These are phyloP conservation scores for Lupinus albus DNA, from an alignment of 306 rosid genomes.

Conservation along the genomic window DNA sequence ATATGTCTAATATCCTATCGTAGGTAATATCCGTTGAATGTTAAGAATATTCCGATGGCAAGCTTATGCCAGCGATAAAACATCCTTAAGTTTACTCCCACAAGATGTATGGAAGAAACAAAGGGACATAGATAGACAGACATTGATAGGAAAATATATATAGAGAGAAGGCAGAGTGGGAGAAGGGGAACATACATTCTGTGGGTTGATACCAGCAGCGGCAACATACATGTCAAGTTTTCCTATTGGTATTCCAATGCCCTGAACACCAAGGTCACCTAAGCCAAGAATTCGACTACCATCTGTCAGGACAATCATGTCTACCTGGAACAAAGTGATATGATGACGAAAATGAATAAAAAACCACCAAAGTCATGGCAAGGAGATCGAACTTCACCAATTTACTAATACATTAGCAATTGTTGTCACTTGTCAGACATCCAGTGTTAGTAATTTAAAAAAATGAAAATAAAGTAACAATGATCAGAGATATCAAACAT, in stretches of 20 bases:
- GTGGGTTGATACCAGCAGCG: constrained; percentile 91
- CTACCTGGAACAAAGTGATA: constrained; percentile 83
- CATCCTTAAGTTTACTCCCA: constrained; percentile 16
- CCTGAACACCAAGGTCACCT: constrained; percentile 96
- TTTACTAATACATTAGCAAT: neutral
- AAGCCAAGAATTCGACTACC: constrained; percentile 96
- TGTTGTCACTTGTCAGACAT: neutral
- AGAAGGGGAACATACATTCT: constrained; percentile 56
- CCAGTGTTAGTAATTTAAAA: neutral
- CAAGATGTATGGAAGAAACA: constrained; percentile 26
- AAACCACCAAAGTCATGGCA: constrained; percentile 2
- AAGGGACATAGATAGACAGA: constrained; percentile 13
- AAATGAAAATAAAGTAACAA: neutral
- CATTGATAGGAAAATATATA: constrained; percentile 9
- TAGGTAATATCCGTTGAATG: constrained; percentile 25
- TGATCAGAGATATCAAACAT: neutral
- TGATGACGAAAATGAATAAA: too few species aligned
- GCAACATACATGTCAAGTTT: constrained; percentile 94
- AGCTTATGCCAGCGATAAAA: constrained; percentile 8
- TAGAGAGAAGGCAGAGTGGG: constrained; percentile 3
- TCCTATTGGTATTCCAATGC: constrained; percentile 90
- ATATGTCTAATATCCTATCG: constrained; percentile 19
- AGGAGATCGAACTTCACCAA: neutral
- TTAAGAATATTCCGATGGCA: constrained; percentile 21
- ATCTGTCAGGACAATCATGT: constrained; percentile 90